These are phyloP conservation scores for Lentinula aciculospora DNA, from an alignment of 768 basidiomycete genomes.

Conservation along the genomic window DNA sequence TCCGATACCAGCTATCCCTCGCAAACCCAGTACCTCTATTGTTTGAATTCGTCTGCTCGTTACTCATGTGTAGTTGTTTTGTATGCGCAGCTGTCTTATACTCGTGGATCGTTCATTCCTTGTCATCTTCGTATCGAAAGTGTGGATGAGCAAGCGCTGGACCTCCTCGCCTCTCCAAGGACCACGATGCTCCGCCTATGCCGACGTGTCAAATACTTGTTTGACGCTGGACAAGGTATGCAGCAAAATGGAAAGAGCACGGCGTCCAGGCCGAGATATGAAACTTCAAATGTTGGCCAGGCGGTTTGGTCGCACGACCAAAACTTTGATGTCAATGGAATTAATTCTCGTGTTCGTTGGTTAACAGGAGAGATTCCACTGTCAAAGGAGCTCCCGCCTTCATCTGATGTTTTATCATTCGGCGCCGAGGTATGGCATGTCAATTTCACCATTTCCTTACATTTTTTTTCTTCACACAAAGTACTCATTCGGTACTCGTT, in stretches of 20 bases:
- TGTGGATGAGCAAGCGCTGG: conserved; percentile 23
- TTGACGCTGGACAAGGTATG: conserved; percentile 8
- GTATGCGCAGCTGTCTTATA: conserved; percentile 24
- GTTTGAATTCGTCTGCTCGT: neutral
- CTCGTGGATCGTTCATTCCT: conserved; percentile 34
- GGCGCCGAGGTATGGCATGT: conserved; percentile 19
- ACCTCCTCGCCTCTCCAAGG: conserved; percentile 20
- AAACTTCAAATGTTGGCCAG: conserved; percentile 12
- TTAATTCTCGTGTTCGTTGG: conserved; percentile 10
- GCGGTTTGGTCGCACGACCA: conserved; percentile 24
- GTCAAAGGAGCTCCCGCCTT: conserved; percentile 21
- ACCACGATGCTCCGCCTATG: conserved; percentile 21
- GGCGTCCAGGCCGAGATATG: conserved; percentile 5
- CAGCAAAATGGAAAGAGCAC: neutral
- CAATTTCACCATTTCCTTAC: neutral
- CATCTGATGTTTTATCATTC: conserved; percentile 21
- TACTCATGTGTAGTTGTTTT: neutral
- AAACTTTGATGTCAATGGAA: neutral
- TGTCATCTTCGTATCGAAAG: conserved; percentile 24
- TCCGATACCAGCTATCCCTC: conserved; percentile 22
- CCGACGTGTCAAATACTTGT: conserved; percentile 22
- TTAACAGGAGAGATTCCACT: conserved; percentile 29
- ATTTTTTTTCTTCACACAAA: neutral
- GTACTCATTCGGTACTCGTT: neutral
- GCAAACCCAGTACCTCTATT: conserved; percentile 27